A percentile compares a stretch with the other conserved stretches of the same genome.
phyloP scores from a whole-genome alignment of 2,329 filamentous ascomycete species.

The Aspergillus sp. region DNA sequence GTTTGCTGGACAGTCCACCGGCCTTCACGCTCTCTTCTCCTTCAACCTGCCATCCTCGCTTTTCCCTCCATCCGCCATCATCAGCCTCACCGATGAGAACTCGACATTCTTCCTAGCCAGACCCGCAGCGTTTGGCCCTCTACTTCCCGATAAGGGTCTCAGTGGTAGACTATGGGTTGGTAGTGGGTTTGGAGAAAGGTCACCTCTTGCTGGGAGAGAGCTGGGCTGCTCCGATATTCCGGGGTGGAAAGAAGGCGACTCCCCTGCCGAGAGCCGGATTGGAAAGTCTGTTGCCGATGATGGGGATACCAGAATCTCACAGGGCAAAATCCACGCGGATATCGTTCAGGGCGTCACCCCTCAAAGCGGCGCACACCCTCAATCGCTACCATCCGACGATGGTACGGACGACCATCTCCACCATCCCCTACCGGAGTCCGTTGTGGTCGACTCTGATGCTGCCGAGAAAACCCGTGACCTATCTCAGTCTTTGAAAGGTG shows the following conservation, averaged over 20 bases:
- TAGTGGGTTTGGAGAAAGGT: constrained; percentile 78
- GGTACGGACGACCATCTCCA: constrained; percentile 85
- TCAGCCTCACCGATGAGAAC: constrained; percentile 96
- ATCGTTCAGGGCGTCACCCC: constrained; percentile 21
- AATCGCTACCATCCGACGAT: constrained; percentile 52
- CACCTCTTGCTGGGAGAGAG: constrained; percentile 69
- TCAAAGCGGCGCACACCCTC: constrained; percentile 20
- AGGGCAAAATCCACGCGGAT: constrained; percentile 24
- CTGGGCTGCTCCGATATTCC: constrained; percentile 93
- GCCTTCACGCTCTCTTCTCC: constrained; percentile 62
- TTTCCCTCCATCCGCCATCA: constrained; percentile 92
- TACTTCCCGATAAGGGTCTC: constrained; percentile 71
- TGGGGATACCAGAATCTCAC: constrained; percentile 20
- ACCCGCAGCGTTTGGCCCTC: constrained; percentile 88
- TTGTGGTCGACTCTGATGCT: constrained; percentile 33
- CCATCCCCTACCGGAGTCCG: constrained; percentile 52
- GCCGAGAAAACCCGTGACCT: constrained; percentile 36
- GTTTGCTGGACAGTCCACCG: constrained; percentile 41
- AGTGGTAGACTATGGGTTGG: constrained; percentile 93
- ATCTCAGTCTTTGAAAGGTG: constrained; percentile 32
- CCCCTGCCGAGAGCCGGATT: constrained; percentile 23
- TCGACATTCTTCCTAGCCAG: constrained; percentile 94
- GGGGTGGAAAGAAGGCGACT: constrained; percentile 71
- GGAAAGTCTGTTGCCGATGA: constrained; percentile 25
- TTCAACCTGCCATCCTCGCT: constrained; percentile 78